Conservation (phyloP, 2,329 filamentous ascomycete genomes). For the Phaeosphaeria sp. region DNA sequence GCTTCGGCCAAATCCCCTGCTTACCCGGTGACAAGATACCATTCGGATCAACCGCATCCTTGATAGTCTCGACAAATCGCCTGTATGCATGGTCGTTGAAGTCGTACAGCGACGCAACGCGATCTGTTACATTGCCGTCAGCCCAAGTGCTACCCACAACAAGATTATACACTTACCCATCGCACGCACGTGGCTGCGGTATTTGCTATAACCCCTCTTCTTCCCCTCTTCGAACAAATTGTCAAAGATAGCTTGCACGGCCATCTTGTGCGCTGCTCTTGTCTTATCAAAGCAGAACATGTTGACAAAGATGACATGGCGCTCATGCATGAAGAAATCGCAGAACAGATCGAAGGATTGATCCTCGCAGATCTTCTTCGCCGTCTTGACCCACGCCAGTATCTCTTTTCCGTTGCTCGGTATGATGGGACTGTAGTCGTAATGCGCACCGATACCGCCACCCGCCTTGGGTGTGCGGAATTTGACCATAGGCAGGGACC, state of each 20-base stretch:
- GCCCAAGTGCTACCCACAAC: neutral
- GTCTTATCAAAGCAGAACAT: constrained; percentile 59
- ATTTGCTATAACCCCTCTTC: constrained; percentile 41
- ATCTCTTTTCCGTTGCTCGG: constrained; percentile 47
- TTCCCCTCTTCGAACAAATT: constrained; percentile 35
- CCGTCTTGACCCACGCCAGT: constrained; percentile 51
- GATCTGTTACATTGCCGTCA: constrained; percentile 21
- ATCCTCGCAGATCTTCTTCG: constrained; percentile 52
- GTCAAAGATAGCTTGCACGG: constrained; percentile 40
- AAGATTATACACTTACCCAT: constrained; percentile 29
- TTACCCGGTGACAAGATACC: constrained; percentile 41
- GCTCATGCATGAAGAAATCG: constrained; percentile 59
- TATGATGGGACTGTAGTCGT: constrained; percentile 42
- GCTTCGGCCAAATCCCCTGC: constrained; percentile 40
- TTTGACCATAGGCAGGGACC: constrained; percentile 42
- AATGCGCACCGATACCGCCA: constrained; percentile 39
- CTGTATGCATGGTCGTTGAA: constrained; percentile 42
- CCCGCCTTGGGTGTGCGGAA: constrained; percentile 37
- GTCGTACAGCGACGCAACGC: constrained; percentile 38
- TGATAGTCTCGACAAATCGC: constrained; percentile 40
- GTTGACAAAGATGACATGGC: constrained; percentile 56
- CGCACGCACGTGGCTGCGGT: constrained; percentile 37
- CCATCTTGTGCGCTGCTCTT: constrained; percentile 45
- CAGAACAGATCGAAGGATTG: constrained; percentile 54
- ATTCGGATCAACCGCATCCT: constrained; percentile 41